Evolutionary conservation across 257 asterid genomes (phyloP), one percentile per base, ranked within the genome.

Genomic region (Schizonepeta tenuifolia): DNA sequence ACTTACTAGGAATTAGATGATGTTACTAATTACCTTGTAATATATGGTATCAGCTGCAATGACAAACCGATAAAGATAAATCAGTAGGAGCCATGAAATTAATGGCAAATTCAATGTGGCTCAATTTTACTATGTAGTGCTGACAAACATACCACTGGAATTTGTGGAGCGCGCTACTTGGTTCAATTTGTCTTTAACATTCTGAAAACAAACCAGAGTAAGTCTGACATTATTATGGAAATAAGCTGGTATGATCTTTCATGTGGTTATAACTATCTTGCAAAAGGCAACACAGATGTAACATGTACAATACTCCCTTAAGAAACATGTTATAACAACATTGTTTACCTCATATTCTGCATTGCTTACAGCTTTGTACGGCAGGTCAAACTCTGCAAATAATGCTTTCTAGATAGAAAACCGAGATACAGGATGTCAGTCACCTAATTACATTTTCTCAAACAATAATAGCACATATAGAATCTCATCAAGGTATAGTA

Each of bases 321-420:
- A 40, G 24, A 43, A 61, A 63, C 67, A 75, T 46, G 18, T 53
- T 46, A 60, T 38, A 59, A 59, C 22, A 50, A 15, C 63, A 73
- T 15, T 26, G 73, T 64, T 38, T 83, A 95, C 98, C 98, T 92
- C 98, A 75, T 84, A 88, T 74, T 95, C 99, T 43, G 90, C 86
- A 81, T 62, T 83, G 92, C 72, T 87, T 80, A 92, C 80, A 44
- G 87, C 81, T 86, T 85, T 92, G 74, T 88, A 95, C 59, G 96
- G 96, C 77, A 95, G 86, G 82, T 90, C 84, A 86, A 92, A 92
- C 83, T 92, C 94, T 33, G 85, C 65, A 83, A 88, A 41, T 61
- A 95, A 67, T 61, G 89, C 91, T 75, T 86, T 89, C 98, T 95
- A 76, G 43, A 33, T 36, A 74, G 72, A 65, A 69, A 65, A 47